Evolutionary conservation across 306 rosid species (phyloP).

Genomic region (Macrotyloma uniflorum): DNA sequence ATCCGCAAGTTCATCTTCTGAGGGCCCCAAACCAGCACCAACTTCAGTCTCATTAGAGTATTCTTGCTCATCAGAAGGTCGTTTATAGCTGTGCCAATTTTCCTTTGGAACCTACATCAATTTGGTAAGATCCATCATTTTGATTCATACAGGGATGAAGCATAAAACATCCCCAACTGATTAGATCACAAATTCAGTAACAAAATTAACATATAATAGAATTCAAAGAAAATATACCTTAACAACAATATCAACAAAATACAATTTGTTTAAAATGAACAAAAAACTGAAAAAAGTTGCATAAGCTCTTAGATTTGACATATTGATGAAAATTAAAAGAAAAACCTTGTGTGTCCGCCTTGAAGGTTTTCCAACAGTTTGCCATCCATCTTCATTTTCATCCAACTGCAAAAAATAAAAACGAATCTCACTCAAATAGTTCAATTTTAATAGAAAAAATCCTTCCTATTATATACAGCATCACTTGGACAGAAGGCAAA

Average conservation of each 20-base stretch:
- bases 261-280: conserved; percentile 2
- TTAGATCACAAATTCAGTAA: background rate
- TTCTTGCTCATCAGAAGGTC: conserved; percentile 70
- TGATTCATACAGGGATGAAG: conserved; percentile 24
- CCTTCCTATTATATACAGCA: background rate
- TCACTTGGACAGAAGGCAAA: conserved; percentile 29
- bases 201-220: conserved; percentile 1
- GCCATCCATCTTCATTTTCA: conserved; percentile 74
- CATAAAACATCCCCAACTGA: conserved; percentile 16
- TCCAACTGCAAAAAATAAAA: conserved; percentile 48
- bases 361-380: conserved; percentile 70
- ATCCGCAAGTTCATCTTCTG: conserved; percentile 76
- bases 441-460: background rate
- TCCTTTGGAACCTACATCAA: conserved; percentile 68
- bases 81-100: conserved; percentile 72
- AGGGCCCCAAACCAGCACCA: conserved; percentile 59
- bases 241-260: conserved; percentile 14
- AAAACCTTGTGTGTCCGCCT: conserved; percentile 72
- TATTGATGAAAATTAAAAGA: conserved; percentile 32
- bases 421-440: conserved; percentile 5
- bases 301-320: conserved; percentile 13
- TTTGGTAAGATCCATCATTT: conserved; percentile 25
- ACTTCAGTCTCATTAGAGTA: conserved; percentile 71
- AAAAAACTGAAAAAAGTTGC: conserved; percentile 24
- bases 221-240: conserved; percentile 1